Evolutionary conservation across 129 eudicot genomes (phyloP).

Genomic region (Chrysanthemum lavandulifolium): DNA sequence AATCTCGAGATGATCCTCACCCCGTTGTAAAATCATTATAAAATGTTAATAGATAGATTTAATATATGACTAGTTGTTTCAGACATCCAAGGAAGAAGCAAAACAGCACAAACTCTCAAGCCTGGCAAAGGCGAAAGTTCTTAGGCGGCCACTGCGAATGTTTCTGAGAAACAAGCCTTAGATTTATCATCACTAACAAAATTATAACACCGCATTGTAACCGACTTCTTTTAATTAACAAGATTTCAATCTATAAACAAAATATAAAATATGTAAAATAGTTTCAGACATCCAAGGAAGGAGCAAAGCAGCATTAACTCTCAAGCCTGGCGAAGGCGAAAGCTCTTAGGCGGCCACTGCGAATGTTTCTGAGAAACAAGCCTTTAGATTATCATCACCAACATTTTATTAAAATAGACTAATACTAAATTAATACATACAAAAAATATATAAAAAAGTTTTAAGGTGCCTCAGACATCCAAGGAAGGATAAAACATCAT

Average conservation of each 20-base stretch:
- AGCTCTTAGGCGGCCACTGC: conserved; percentile 43
- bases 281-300: conserved; percentile 33
- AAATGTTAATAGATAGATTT: no score
- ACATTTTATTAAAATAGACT: no score
- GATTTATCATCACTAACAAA: conserved; percentile 15
- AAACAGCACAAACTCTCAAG: conserved; percentile 43
- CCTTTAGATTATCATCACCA: conserved; percentile 27
- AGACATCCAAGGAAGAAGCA: conserved; percentile 42
- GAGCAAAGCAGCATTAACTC: conserved; percentile 23
- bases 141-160: conserved; percentile 49
- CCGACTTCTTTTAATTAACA: no score
- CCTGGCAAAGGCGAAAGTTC: conserved; percentile 44
- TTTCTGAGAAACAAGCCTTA: conserved; percentile 48
- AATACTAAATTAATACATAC: no score
- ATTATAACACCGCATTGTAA: no score
- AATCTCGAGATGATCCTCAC: no score
- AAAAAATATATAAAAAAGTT: no score
- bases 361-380: conserved; percentile 46
- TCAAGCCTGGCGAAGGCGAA: conserved; percentile 39
- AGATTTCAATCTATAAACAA: no score
- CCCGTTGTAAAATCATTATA: no score
- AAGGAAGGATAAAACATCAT: no score
- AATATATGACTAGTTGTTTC: neutral
- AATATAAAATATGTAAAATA: no score
- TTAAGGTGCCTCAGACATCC: no score